Evolutionary conservation across 805 yeast genomes (phyloP).

Genomic region (Nakazawaea molendinolei): DNA sequence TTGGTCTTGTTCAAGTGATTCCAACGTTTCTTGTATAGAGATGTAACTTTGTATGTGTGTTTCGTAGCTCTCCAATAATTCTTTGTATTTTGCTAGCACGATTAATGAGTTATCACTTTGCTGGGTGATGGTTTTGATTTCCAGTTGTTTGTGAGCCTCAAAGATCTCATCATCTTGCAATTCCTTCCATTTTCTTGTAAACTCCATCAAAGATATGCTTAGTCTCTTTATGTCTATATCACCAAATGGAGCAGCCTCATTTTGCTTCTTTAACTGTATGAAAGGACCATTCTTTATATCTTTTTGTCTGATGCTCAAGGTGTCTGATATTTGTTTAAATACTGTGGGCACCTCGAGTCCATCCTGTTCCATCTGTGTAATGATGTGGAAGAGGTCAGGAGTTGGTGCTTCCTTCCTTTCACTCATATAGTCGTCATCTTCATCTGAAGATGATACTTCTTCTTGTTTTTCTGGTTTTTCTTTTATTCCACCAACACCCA

Average conservation of each 20-base stretch:
- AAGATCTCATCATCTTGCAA: constrained; percentile 13
- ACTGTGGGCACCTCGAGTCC: constrained; percentile 30
- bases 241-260: constrained; percentile 1
- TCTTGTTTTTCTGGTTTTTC: constrained; percentile 24
- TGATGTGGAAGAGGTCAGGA: constrained; percentile 29
- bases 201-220: constrained; percentile 16
- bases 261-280: constrained; percentile 4
- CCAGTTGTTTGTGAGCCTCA: constrained; percentile 13
- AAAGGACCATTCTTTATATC: constrained; percentile 8
- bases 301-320: constrained; percentile 5
- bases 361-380: constrained; percentile 28
- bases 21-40: too few relatives aligned
- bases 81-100: constrained; percentile 2
- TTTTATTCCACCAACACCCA: constrained; percentile 66
- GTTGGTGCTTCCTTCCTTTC: constrained; percentile 1
- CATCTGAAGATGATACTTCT: constrained; percentile 19
- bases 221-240: constrained; percentile 10
- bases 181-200: constrained; percentile 11
- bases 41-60: constrained; percentile 11
- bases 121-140: too few relatives aligned
- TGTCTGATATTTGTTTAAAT: constrained; percentile 29
- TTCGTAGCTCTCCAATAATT: constrained; percentile 6
- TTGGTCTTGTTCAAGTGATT: constrained; percentile 14
- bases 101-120: too few relatives aligned
- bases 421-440: constrained; percentile 16